Evolutionary conservation across 305 asterid species (phyloP), one percentile per base, ranked within the genome.

Genomic region (Rubia tinctorum): DNA sequence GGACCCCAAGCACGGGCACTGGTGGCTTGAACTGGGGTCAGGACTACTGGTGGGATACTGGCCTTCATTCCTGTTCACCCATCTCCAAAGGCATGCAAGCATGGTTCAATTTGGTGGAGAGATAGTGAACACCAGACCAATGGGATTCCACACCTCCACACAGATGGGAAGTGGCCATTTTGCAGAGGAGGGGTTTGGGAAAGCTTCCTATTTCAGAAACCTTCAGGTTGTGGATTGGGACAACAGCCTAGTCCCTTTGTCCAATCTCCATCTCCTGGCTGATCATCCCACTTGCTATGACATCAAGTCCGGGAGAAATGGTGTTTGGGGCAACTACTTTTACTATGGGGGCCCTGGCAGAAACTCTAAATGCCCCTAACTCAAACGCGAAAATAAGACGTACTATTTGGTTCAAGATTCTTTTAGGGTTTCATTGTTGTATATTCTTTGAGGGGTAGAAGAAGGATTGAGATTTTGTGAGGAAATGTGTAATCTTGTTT

Each of bases 81-180:
- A 93, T 79, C 66, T 93, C 14, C 85, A 76, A 58, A 76, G 77
- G 8, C 97, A 93, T 79, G 97, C 97, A 14, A 93, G 97, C 78
- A 93, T 93, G 98, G 75, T 93, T 18, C 98, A 93, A 69, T 93
- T 93, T 75, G 98, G 98, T 7, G 98, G 98, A 39, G 98, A 93
- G 70, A 83, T 93, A 59, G 98, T 93, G 69, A 93, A 93, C 83
- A 80, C 82, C 25, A 83, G 93, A 77, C 86, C 97, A 47, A 84
- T 40, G 82, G 96, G 96, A n/a, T 78, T 49, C 12, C 98, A 93
- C 77, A 93, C 98, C 12, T 85, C 92, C 40, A 93, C 98, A 37
- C 96, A 93, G 75, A 93, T 93, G 98, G 98, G 97, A 3, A 93
- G 98, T 76, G 98, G 98, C 17, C 98, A 91, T 80, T 93, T 93